Evolutionary conservation across 139 green algal species (phyloP), one percentile per base, ranked within the genome.

Genomic region (Micromonas commoda): DNA sequence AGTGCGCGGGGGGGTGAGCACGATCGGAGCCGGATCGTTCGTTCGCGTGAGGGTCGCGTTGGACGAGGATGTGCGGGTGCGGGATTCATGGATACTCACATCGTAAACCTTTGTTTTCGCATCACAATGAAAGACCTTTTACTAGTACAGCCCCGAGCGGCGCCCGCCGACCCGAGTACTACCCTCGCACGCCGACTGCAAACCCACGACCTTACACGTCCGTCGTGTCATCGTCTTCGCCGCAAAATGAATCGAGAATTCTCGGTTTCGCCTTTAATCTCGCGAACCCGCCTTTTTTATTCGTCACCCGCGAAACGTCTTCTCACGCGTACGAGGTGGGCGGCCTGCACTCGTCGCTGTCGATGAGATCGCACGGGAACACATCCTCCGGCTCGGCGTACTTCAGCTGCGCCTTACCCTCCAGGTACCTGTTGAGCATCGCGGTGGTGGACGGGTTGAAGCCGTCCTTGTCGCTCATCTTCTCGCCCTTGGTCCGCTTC

Each of bases 371-470:
- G 69, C 82, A 87, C 31, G 93, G 93, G 89, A 97, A 97, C 5
- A 96, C 88, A 72, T 97, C 93, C 20, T 83, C 72, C 0, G 93
- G 89, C 85, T 97, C 91, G 2, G 93, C 91, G 84, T 97, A 97
- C 71, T 92, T 75, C 67, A 97, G 82, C 85, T 93, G 83, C n/a
- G 85, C 88, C 88, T 97, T 97, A 69, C 93, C 94, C 70, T 93
- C 88, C 16, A 78, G 57, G 80, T 78, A 81, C 24, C 39, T 63
- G 88, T 97, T 97, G 39, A 97, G 91, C 82, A 97, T 87, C 37
- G 86, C 84, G 29, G 85, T 91, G 33, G 93, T 97, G 67, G 82
- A 91, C 80, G 87, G 84, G 84, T 97, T 97, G 91, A 94, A 96
- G 70, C 92, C 92, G 78, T 96, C 90, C 28, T 69, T 63, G 3